These are phyloP conservation scores for Fraxinus ornus DNA, from an alignment of 305 asterid species.

Conservation along the genomic window DNA sequence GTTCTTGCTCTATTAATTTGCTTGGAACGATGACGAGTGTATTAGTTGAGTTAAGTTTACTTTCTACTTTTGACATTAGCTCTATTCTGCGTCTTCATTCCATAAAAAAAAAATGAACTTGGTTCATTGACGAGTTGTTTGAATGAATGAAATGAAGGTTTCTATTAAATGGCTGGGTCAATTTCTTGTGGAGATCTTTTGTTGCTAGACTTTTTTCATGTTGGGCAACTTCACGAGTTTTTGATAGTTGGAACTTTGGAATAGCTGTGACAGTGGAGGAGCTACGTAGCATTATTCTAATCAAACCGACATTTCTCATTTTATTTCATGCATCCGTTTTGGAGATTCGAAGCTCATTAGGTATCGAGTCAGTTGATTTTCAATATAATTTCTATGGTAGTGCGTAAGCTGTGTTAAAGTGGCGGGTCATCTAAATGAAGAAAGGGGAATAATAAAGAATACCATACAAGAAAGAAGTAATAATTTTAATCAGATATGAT, in stretches of 20 bases:
- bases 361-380: too few relatives aligned
- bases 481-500: background rate
- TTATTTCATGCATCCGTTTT: background rate
- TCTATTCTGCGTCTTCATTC: background rate
- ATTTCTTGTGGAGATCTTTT: background rate
- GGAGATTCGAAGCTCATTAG: background rate
- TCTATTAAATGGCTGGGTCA: background rate
- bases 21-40: background rate
- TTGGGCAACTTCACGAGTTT: background rate
- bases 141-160: background rate
- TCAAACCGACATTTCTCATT: background rate
- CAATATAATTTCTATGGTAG: background rate
- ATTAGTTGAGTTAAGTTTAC: background rate
- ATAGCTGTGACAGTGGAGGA: background rate
- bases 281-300: background rate
- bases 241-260: background rate
- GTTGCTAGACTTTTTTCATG: background rate
- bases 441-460: background rate
- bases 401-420: background rate
- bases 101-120: background rate
- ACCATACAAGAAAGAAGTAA: background rate
- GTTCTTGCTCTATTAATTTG: background rate
- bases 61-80: background rate
- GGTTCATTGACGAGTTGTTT: background rate
- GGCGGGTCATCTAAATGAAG: background rate